Evolutionary conservation across 306 rosid genomes (phyloP).

Genomic region (Lupinus albus): DNA sequence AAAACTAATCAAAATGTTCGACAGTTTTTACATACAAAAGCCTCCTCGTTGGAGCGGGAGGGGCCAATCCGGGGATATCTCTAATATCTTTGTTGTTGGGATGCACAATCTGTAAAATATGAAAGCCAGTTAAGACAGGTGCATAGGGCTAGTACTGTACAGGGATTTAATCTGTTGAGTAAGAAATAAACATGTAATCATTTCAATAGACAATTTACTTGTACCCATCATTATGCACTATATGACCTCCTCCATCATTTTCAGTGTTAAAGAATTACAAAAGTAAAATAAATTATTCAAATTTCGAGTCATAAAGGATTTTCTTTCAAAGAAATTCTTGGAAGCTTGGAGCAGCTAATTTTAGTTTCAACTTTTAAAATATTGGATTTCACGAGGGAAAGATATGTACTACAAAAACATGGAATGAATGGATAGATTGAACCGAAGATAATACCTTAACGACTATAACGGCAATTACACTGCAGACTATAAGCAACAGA

Average conservation of each 20-base stretch:
- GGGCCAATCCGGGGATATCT: conserved; percentile 95
- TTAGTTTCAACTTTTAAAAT: conserved; percentile 2
- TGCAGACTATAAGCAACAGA: conserved; percentile 80
- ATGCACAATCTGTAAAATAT: conserved; percentile 72
- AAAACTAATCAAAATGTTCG: conserved; percentile 48
- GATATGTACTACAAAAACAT: not conserved
- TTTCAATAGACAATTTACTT: conserved; percentile 26
- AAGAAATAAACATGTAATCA: not conserved
- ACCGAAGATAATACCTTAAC: conserved; percentile 82
- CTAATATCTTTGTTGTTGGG: conserved; percentile 81
- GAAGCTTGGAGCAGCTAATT: conserved; percentile 7
- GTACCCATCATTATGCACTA: conserved; percentile 1
- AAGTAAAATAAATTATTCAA: not conserved
- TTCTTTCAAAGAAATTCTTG: conserved; percentile 21
- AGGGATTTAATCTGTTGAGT: not conserved
- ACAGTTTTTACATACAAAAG: conserved; percentile 70
- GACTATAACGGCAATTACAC: conserved; percentile 90
- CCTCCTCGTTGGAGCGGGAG: conserved; percentile 85
- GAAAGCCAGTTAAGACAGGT: not conserved
- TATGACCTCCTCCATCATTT: not conserved
- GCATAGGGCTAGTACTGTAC: not conserved
- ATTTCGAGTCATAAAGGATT: not conserved
- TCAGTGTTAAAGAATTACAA: not conserved
- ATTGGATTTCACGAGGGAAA: not conserved
- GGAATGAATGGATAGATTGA: conserved; percentile 23